Conservation (phyloP, 768 basidiomycete species). For the Trametes maxima region DNA sequence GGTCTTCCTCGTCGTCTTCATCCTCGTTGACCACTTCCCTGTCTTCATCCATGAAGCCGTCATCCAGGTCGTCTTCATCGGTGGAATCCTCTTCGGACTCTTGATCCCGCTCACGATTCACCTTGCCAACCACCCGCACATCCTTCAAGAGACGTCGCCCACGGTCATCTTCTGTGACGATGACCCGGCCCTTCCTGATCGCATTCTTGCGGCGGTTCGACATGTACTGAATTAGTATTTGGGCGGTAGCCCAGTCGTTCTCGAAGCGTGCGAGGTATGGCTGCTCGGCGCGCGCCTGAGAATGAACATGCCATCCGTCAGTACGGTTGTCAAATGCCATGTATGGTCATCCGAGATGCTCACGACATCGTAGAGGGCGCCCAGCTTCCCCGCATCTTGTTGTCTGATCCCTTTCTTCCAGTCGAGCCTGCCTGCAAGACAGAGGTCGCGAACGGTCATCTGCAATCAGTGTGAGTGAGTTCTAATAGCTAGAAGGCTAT, state of each 20-base stretch:
- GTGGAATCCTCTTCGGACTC: background rate
- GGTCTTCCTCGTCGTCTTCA: background rate
- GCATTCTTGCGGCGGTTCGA: conserved; percentile 20
- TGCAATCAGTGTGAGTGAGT: background rate
- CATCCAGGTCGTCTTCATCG: background rate
- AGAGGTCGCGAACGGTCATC: background rate
- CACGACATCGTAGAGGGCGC: background rate
- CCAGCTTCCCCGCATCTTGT: background rate
- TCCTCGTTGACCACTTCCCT: background rate
- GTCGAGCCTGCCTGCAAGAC: background rate
- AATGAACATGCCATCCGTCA: too few species aligned
- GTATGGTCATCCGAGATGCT: background rate
- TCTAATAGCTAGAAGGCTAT: background rate
- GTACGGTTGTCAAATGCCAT: background rate
- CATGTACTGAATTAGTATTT: conserved; percentile 24
- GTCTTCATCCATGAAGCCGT: background rate
- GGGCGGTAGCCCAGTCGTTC: conserved; percentile 25
- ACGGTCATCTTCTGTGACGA: background rate
- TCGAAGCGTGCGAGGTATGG: conserved; percentile 17
- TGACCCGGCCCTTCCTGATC: background rate
- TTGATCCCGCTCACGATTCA: background rate
- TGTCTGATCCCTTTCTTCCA: background rate
- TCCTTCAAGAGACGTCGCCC: background rate
- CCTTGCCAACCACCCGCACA: background rate
- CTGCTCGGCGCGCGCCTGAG: conserved; percentile 2